phyloP scores from a whole-genome alignment of 169 alveolate genomes.

The Plasmodium gaboni region DNA sequence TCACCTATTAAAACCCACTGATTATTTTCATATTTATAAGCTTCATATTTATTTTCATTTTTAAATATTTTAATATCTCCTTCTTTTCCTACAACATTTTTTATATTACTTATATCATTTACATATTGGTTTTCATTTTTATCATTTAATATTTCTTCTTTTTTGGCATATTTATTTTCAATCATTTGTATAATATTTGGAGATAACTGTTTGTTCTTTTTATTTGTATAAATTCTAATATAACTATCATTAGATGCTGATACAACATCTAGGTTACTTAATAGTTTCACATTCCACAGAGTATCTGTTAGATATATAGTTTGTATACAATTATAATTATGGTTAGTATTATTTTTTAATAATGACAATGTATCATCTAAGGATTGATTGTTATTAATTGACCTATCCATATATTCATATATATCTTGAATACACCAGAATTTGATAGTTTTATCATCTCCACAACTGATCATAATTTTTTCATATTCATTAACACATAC shows the following conservation, averaged over 20 bases:
- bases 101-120: conserved; percentile 32
- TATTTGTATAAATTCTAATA: conserved; percentile 50
- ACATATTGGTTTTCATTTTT: conserved; percentile 5
- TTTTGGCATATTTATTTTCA: conserved; percentile 8
- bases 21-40: conserved; percentile 59
- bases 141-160: background rate
- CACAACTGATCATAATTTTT: conserved; percentile 55
- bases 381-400: conserved; percentile 1
- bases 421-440: conserved; percentile 63
- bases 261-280: conserved; percentile 26
- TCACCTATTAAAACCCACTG: conserved; percentile 60
- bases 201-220: conserved; percentile 15
- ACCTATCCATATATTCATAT: conserved; percentile 37
- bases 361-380: background rate
- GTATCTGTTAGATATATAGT: conserved; percentile 48
- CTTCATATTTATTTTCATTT: conserved; percentile 58
- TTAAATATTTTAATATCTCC: conserved; percentile 65
- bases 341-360: background rate
- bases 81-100: conserved; percentile 43
- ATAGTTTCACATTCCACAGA: conserved; percentile 37
- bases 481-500: conserved; percentile 72
- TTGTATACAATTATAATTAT: conserved; percentile 24
- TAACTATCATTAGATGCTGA: conserved; percentile 58
- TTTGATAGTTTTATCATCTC: conserved; percentile 52
- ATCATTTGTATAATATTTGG: conserved; percentile 11